Evolutionary conservation across 2,329 filamentous ascomycete species (phyloP).

Genomic region (Peltaster fructicola): DNA sequence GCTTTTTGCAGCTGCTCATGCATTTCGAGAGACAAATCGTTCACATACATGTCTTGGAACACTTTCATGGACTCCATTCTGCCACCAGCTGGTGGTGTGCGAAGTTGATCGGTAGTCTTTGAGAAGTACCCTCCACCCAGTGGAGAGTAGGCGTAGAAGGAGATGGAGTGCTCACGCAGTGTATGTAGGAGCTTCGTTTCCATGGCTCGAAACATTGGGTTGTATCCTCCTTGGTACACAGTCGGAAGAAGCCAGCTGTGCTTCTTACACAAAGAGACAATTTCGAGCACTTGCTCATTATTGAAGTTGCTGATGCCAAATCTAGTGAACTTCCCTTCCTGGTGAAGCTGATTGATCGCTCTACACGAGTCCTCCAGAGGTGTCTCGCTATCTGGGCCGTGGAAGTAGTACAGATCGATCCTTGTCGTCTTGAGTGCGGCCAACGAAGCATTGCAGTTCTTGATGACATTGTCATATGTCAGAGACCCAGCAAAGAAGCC

Average conservation of each 20-base stretch:
- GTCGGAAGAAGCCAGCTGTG: constrained; percentile 25
- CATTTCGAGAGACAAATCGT: constrained; percentile 25
- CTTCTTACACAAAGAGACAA: constrained; percentile 27
- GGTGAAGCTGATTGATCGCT: constrained; percentile 25
- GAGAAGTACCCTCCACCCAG: constrained; percentile 23
- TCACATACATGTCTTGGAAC: constrained; percentile 24
- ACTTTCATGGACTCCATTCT: constrained; percentile 15
- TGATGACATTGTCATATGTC: constrained; percentile 11
- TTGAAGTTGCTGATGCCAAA: constrained; percentile 33
- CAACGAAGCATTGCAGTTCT: constrained; percentile 11
- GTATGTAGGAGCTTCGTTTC: constrained; percentile 28
- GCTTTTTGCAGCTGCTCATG: constrained; percentile 22
- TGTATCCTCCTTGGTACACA: constrained; percentile 34
- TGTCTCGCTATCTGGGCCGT: constrained; percentile 28
- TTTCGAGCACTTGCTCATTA: constrained; percentile 26
- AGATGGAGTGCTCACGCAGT: constrained; percentile 25
- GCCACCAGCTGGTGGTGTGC: constrained; percentile 9
- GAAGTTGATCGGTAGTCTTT: constrained; percentile 21
- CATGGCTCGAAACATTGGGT: constrained; percentile 24
- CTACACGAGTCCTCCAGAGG: constrained; percentile 24
- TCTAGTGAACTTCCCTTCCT: constrained; percentile 26
- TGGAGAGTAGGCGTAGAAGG: constrained; percentile 26
- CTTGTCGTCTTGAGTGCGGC: constrained; percentile 11
- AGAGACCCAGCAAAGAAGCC: constrained; percentile 12
- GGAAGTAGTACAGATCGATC: constrained; percentile 26